These are phyloP conservation scores for Blastobotrys robertii DNA, from an alignment of 805 yeast species.

Conservation along the genomic window DNA sequence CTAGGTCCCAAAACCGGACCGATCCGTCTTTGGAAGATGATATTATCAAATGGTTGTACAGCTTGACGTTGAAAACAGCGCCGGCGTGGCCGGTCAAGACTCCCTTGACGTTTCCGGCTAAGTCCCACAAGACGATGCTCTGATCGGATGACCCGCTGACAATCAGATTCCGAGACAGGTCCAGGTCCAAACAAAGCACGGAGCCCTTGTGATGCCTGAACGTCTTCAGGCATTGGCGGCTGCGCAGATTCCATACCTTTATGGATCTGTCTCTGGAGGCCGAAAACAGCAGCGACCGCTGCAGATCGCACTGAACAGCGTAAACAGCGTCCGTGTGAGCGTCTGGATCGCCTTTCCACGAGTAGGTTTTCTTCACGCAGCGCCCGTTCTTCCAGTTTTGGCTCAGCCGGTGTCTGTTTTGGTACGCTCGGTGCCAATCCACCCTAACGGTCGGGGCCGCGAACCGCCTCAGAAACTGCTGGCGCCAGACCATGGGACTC, in stretches of 20 bases:
- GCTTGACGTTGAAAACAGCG: constrained; percentile 23
- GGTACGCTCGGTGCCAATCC: constrained; percentile 6
- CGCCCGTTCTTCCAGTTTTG: constrained; percentile 7
- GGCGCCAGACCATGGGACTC: constrained; percentile 17
- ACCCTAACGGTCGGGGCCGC: not conserved
- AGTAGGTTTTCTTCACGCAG: constrained; percentile 4
- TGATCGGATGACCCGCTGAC: constrained; percentile 29
- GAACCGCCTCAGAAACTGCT: no score
- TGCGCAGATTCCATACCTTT: constrained; percentile 27
- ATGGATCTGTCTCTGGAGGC: constrained; percentile 47
- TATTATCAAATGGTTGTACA: constrained; percentile 20
- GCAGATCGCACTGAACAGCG: constrained; percentile 56
- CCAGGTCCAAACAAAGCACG: constrained; percentile 22
- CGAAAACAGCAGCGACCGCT: constrained; percentile 52
- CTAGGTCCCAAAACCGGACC: constrained; percentile 22
- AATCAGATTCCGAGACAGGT: constrained; percentile 20
- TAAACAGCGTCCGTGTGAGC: constrained; percentile 72
- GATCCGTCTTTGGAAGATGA: constrained; percentile 29
- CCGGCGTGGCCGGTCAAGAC: constrained; percentile 14
- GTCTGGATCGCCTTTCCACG: constrained; percentile 1
- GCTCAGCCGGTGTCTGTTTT: constrained; percentile 4
- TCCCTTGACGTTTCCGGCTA: not conserved
- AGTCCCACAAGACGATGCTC: constrained; percentile 26
- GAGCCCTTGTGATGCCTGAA: constrained; percentile 25
- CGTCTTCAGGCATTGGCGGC: constrained; percentile 14